Percentiles rank a stretch among this genome's conserved stretches.
Evolutionary conservation across 257 asterid genomes (phyloP).

Genomic region (Rauvolfia tetraphylla): DNA sequence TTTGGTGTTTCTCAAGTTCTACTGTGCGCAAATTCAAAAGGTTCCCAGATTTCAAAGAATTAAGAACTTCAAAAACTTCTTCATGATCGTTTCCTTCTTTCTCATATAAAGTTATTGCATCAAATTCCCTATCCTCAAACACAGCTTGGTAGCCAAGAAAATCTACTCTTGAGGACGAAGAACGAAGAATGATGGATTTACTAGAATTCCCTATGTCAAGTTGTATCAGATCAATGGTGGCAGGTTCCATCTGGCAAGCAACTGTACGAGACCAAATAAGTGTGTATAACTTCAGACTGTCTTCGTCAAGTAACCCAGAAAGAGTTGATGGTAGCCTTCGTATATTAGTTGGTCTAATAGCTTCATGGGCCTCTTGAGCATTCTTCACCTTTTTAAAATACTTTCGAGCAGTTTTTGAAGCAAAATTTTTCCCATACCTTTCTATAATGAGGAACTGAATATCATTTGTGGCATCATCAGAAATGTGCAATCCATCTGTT

Average conservation of each 20-base stretch:
- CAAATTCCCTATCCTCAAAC: conserved; percentile 56
- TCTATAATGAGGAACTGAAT: conserved; percentile 59
- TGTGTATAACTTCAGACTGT: conserved; percentile 67
- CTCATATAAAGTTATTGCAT: conserved; percentile 31
- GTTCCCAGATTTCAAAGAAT: conserved; percentile 51
- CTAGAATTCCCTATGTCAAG: conserved; percentile 58
- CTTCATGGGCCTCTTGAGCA: conserved; percentile 99
- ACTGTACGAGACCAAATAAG: conserved; percentile 85
- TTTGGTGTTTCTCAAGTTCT: conserved; percentile 60
- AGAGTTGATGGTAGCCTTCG: conserved; percentile 69
- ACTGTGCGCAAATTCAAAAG: conserved; percentile 46
- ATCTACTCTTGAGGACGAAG: conserved; percentile 60
- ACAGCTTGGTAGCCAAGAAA: conserved; percentile 75
- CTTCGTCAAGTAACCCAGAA: conserved; percentile 71
- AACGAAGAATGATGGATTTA: conserved; percentile 58
- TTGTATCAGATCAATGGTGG: conserved; percentile 62
- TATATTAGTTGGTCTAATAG: conserved; percentile 91
- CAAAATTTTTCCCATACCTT: conserved; percentile 63
- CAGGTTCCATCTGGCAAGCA: conserved; percentile 95
- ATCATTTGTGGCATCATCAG: conserved; percentile 76
- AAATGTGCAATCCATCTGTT: conserved; percentile 86
- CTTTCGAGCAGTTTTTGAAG: conserved; percentile 57
- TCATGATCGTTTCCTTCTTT: conserved; percentile 30
- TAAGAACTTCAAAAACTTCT: conserved; percentile 48
- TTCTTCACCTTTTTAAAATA: conserved; percentile 83